A percentile compares a stretch with the other conserved stretches of the same genome.
Evolutionary conservation across 192 early-diverging fungal species (phyloP).

Genomic region (Coemansia aciculifera): DNA sequence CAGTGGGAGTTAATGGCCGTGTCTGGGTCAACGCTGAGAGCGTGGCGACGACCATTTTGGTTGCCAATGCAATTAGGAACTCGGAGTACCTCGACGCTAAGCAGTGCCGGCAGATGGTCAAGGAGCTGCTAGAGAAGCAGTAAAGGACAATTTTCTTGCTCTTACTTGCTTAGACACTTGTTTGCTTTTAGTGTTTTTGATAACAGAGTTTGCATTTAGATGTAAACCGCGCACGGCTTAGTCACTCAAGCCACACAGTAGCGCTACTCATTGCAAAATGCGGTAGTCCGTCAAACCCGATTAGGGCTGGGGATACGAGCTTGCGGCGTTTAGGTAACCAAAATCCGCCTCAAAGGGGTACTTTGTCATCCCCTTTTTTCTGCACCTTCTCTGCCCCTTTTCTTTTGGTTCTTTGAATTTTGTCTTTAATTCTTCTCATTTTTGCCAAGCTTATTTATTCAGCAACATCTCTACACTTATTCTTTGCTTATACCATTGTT

Average conservation of each 20-base stretch:
- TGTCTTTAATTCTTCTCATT: background rate
- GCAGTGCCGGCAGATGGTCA: conserved; percentile 61
- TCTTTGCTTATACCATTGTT: background rate
- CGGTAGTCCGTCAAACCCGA: background rate
- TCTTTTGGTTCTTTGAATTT: background rate
- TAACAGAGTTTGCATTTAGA: background rate
- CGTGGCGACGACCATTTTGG: conserved; percentile 62
- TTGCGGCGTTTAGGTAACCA: background rate
- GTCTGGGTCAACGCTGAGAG: conserved; percentile 84
- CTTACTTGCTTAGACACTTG: background rate
- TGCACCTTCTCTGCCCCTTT: background rate
- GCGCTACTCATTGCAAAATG: background rate
- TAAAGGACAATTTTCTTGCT: conserved; percentile 3
- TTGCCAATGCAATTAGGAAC: conserved; percentile 70
- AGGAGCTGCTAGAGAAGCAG: conserved; percentile 43
- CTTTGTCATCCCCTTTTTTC: conserved; percentile 8
- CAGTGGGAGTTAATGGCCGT: conserved; percentile 91
- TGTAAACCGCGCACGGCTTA: background rate
- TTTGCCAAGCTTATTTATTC: background rate
- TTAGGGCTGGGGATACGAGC: background rate
- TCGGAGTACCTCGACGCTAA: conserved; percentile 66
- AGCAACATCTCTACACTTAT: background rate
- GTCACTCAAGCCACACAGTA: background rate
- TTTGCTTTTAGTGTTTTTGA: conserved; percentile 5
- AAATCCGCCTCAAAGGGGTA: background rate